Evolutionary conservation across 805 yeast genomes (phyloP), one percentile per base, ranked within the genome.

Genomic region (Wickerhamomyces chambardii): DNA sequence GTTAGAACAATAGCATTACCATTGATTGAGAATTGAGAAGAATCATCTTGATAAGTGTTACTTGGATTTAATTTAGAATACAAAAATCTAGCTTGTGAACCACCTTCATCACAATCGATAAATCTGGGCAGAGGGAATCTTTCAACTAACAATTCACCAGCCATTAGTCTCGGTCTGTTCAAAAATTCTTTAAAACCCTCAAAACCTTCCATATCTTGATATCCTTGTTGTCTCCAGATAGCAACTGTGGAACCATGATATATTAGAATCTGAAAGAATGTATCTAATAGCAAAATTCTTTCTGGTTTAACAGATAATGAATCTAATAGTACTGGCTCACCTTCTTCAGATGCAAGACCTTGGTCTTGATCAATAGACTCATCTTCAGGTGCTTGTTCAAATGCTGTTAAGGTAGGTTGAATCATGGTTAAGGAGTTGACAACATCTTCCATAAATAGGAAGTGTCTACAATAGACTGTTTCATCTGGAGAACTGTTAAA

Each of bases 401-500:
- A 78, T 11, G 78, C 61, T 4, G 78, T 68, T 47, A 78, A 62
- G 2, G 82, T 71, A 22, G 86, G 85, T 51, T 79, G 85, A 40
- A 78, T 75, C 83, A 78, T 78, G 28, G 73, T 66, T 43, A 78
- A 59, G 1, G 83, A 66, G 44, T 76, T 77, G 26, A 63, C 61
- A 15, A 73, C 66, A 46, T 79, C 83, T 53, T 78, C 85, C 29
- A 70, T 70, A 50, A 74, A 57, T 50, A 78, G 70, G 26, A 73
- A 63, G 46, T 78, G 84, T 48, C 84, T 67, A 40, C 74, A 68
- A 50, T 68, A 78, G 15, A 76, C 66, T 6, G 86, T 76, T 53
- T 78, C 86, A 57, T 78, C 86, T 0, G 86, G 86, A 1, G 84
- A 78, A 45, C 73, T 74, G 48, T 76, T 76, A 58, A 78, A 78